phyloP scores from a whole-genome alignment of 2,329 filamentous ascomycete species.

The Fusarium proliferatum region DNA sequence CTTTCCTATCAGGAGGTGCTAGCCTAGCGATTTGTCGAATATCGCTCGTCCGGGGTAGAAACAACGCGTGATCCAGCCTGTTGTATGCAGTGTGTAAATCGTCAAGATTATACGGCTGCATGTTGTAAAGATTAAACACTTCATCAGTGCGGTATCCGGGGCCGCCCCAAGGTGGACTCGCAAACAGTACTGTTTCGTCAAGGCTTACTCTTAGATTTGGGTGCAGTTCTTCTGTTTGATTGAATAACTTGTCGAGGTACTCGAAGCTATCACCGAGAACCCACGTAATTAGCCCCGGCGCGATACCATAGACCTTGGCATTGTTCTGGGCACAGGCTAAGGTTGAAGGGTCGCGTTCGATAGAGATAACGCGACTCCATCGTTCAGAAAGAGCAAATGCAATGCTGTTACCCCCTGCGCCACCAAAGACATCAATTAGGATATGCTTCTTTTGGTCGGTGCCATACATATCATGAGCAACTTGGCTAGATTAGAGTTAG shows the following conservation, averaged over 20 bases:
- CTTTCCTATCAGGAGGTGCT: conserved; percentile 62
- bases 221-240: conserved; percentile 51
- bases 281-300: conserved; percentile 80
- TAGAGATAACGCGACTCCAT: conserved; percentile 87
- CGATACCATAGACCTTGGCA: conserved; percentile 84
- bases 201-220: conserved; percentile 56
- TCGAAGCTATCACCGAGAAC: conserved; percentile 89
- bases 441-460: conserved; percentile 67
- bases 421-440: conserved; percentile 89
- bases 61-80: conserved; percentile 74
- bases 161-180: conserved; percentile 71
- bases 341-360: conserved; percentile 84
- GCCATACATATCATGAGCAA: conserved; percentile 76
- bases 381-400: conserved; percentile 86
- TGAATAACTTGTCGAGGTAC: conserved; percentile 64
- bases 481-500: conserved; percentile 64
- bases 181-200: conserved; percentile 61
- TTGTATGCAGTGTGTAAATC: conserved; percentile 72
- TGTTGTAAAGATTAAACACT: conserved; percentile 84
- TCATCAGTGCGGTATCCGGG: conserved; percentile 67
- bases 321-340: conserved; percentile 94
- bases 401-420: conserved; percentile 93
- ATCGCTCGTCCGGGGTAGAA: conserved; percentile 86
- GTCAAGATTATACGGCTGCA: conserved; percentile 85
- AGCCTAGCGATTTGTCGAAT: conserved; percentile 78